Evolutionary conservation across 139 green algal species (phyloP).

Genomic region (Auxenochlorella pyrenoidosa): DNA sequence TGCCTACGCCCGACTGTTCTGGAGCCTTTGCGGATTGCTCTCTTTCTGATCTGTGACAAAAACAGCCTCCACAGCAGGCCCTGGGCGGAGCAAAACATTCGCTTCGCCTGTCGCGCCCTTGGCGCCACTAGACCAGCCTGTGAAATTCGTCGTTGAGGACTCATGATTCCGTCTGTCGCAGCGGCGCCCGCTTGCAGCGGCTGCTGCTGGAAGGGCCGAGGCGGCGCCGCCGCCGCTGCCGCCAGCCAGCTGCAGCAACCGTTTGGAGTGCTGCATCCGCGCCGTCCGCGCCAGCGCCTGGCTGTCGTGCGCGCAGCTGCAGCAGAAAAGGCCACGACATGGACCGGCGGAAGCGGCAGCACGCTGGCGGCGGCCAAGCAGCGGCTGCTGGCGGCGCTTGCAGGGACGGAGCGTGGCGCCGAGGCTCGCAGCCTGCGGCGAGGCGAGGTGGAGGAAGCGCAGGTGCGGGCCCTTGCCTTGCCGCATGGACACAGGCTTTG

Average conservation of each 20-base stretch:
- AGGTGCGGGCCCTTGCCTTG: slow-evolving; percentile 15
- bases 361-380: slow-evolving; percentile 24
- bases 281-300: too few relatives aligned
- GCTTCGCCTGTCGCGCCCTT: too few relatives aligned
- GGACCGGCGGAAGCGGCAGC: neutral
- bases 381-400: slow-evolving; percentile 29
- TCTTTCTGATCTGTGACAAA: too few relatives aligned
- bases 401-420: slow-evolving; percentile 47
- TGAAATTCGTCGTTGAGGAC: neutral
- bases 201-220: neutral
- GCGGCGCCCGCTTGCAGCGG: neutral
- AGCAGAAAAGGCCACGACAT: neutral
- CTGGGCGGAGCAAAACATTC: too few relatives aligned
- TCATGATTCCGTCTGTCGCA: neutral
- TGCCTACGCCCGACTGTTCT: too few relatives aligned
- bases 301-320: neutral
- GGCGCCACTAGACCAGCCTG: too few relatives aligned
- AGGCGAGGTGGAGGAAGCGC: slow-evolving; percentile 55
- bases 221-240: neutral
- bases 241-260: neutral
- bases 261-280: neutral
- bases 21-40: too few relatives aligned
- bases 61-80: too few relatives aligned
- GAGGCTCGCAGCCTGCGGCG: slow-evolving; percentile 25
- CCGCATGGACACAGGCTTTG: neutral